A percentile compares a stretch with the other conserved stretches of the same genome.
Conservation (phyloP, 106 monocot genomes). For the Platanthera guangdongensis region DNA sequence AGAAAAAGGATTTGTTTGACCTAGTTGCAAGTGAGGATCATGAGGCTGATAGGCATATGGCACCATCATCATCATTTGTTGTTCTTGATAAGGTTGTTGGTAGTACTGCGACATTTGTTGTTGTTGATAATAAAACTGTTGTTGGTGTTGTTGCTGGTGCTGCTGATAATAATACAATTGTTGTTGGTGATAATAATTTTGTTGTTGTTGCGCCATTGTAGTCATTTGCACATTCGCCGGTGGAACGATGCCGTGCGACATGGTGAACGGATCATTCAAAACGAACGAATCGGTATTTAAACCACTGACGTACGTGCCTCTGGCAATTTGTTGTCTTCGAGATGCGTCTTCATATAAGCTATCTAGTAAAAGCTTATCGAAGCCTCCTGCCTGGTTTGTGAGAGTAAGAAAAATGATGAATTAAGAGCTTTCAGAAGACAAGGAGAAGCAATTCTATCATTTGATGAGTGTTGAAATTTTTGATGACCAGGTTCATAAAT, state of each 20-base stretch:
- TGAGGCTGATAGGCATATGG: conserved; percentile 24
- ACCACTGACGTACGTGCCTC: conserved; percentile 14
- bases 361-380: conserved; percentile 84
- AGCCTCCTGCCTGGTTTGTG: conserved; percentile 65
- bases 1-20: conserved; percentile 42
- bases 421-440: not conserved
- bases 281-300: conserved; percentile 34
- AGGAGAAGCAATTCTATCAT: not conserved
- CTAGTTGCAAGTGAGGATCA: conserved; percentile 15
- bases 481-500: not conserved
- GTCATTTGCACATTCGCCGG: conserved; percentile 60
- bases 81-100: not conserved
- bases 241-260: conserved; percentile 45
- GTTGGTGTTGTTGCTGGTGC: not conserved
- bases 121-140: not conserved
- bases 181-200: conserved; percentile 29
- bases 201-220: conserved; percentile 54
- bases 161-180: conserved; percentile 17
- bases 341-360: conserved; percentile 59
- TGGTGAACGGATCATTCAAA: conserved; percentile 50
- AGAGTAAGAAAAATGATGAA: not conserved
- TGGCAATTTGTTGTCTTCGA: conserved; percentile 31
- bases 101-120: conserved; percentile 7
- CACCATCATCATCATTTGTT: conserved; percentile 21
- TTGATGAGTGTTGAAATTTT: not conserved